These are phyloP conservation scores for Fusarium torulosum DNA, from an alignment of 2,329 filamentous ascomycete species.

Conservation along the genomic window DNA sequence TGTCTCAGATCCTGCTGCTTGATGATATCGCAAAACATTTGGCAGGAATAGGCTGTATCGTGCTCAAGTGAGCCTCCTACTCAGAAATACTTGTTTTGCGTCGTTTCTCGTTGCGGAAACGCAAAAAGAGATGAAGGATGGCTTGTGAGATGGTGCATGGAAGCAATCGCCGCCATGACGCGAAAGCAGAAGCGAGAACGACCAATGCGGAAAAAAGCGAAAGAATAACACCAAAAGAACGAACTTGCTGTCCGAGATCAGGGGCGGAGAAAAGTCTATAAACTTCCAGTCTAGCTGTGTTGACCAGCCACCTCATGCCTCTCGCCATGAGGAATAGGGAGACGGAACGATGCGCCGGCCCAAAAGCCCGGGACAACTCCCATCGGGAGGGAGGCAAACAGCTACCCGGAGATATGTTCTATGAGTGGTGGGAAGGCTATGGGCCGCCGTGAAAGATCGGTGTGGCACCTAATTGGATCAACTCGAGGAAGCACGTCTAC, in stretches of 20 bases:
- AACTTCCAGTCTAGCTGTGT: neutral
- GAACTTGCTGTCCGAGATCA: conserved; percentile 2
- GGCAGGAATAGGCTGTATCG: conserved; percentile 22
- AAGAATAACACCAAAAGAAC: neutral
- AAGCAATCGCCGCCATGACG: conserved; percentile 29
- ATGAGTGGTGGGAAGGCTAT: conserved; percentile 13
- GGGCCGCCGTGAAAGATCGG: conserved; percentile 8
- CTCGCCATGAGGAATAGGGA: conserved; percentile 9
- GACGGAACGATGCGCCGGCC: conserved; percentile 3
- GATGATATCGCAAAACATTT: neutral
- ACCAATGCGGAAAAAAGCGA: conserved; percentile 27
- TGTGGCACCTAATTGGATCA: conserved; percentile 15
- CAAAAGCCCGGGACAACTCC: conserved; percentile 2
- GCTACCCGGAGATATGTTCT: conserved; percentile 6
- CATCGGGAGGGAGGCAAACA: conserved; percentile 13
- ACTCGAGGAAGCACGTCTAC: conserved; percentile 7
- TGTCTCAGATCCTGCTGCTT: conserved; percentile 13
- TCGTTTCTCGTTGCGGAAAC: conserved; percentile 4
- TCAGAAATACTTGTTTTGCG: conserved; percentile 23
- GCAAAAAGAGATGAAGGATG: conserved; percentile 30
- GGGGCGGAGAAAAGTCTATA: neutral
- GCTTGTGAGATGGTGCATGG: conserved; percentile 23
- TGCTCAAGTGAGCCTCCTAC: conserved; percentile 15
- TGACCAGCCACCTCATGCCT: neutral
- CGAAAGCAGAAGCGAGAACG: conserved; percentile 11